phyloP scores from a whole-genome alignment of 768 basidiomycete species.

The Pholiota conissans region DNA sequence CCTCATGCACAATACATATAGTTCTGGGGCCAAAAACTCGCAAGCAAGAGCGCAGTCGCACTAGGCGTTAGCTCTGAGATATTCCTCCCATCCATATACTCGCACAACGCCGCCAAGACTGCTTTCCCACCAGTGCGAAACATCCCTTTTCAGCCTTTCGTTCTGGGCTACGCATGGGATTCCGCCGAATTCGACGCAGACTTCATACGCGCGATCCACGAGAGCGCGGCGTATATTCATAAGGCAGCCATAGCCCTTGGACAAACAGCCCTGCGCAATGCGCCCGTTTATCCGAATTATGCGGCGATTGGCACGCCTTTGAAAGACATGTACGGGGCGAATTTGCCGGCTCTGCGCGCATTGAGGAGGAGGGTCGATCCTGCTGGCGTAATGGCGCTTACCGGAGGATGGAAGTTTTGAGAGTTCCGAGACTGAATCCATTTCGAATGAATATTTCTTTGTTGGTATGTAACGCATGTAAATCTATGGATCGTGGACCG shows the following conservation, averaged over 20 bases:
- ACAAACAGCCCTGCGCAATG: slow-evolving; percentile 30
- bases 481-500: too few relatives aligned
- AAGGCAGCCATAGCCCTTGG: slow-evolving; percentile 16
- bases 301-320: slow-evolving; percentile 52
- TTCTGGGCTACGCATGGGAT: slow-evolving; percentile 26
- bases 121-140: slow-evolving; percentile 43
- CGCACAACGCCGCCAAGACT: slow-evolving; percentile 33
- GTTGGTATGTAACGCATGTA: too few relatives aligned
- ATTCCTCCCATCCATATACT: slow-evolving; percentile 40
- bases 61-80: slow-evolving; percentile 44
- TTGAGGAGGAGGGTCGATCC: slow-evolving; percentile 54
- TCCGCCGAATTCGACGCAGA: slow-evolving; percentile 15
- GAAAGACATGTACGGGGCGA: slow-evolving; percentile 48
- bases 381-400: slow-evolving; percentile 58
- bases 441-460: too few relatives aligned
- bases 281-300: slow-evolving; percentile 44
- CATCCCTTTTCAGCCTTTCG: slow-evolving; percentile 25
- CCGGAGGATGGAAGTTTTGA: slow-evolving; percentile 61
- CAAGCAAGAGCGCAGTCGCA: slow-evolving; percentile 22
- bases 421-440: too few relatives aligned
- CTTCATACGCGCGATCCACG: slow-evolving; percentile 33
- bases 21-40: slow-evolving; percentile 42
- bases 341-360: slow-evolving; percentile 37
- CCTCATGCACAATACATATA: slow-evolving; percentile 24
- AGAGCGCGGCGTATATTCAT: slow-evolving; percentile 17